Conservation (phyloP, 208 protist genomes). For the Acanthamoeba lenticulata region DNA sequence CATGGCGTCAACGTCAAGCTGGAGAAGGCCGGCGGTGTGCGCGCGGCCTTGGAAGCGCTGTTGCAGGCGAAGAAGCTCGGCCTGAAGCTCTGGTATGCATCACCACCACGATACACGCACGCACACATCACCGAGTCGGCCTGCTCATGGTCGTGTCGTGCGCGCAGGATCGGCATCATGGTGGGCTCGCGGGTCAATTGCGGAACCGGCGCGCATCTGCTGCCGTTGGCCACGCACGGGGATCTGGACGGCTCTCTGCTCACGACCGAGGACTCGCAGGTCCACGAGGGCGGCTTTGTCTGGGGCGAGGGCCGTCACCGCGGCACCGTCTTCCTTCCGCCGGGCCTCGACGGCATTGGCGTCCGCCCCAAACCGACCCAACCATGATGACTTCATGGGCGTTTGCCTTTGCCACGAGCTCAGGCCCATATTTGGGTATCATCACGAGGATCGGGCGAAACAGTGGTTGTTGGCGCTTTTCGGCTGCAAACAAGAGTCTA, state of each 20-base stretch:
- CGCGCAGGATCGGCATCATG: conserved; percentile 46
- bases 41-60: background rate
- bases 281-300: conserved; percentile 46
- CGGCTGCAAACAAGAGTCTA: too few species aligned
- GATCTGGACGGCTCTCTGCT: conserved; percentile 33
- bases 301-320: conserved; percentile 19
- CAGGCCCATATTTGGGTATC: too few species aligned
- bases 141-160: too few species aligned
- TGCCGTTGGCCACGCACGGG: conserved; percentile 15
- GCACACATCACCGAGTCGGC: background rate
- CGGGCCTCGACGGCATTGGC: background rate
- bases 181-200: conserved; percentile 46
- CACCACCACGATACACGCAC: background rate
- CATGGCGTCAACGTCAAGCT: conserved; percentile 61
- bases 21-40: conserved; percentile 44
- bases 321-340: conserved; percentile 5
- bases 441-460: too few species aligned
- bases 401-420: too few species aligned
- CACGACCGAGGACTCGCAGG: conserved; percentile 34
- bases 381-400: too few species aligned
- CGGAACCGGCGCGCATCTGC: conserved; percentile 35
- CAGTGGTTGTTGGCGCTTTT: too few species aligned
- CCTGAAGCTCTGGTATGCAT: conserved; percentile 10
- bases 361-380: background rate
- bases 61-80: background rate